Evolutionary conservation across 2,329 filamentous ascomycete genomes (phyloP).

Genomic region (Emmonsiellopsis sp.): DNA sequence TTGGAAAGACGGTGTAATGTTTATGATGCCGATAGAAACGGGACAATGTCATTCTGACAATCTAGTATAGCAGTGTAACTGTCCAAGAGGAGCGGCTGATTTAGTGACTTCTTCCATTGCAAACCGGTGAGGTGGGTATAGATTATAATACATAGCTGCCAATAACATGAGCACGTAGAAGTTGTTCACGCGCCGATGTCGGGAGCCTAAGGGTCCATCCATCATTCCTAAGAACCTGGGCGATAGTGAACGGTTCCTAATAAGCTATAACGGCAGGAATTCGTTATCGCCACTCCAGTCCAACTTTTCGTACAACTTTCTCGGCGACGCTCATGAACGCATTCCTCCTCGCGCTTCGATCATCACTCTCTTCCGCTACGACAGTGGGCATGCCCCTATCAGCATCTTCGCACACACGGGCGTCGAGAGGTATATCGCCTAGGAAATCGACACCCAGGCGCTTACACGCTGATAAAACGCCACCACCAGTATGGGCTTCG

Average conservation of each 20-base stretch:
- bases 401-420: constrained; percentile 76
- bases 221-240: too few species aligned
- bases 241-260: neutral
- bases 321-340: constrained; percentile 65
- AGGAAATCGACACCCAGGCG: constrained; percentile 69
- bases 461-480: constrained; percentile 58
- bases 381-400: constrained; percentile 84
- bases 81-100: too few species aligned
- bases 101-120: too few species aligned
- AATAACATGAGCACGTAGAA: too few species aligned
- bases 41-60: too few species aligned
- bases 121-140: too few species aligned
- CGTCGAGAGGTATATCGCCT: constrained; percentile 81
- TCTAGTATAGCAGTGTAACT: too few species aligned
- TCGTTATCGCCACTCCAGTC: constrained; percentile 28
- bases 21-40: too few species aligned
- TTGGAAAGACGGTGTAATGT: too few species aligned
- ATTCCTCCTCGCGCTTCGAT: constrained; percentile 55
- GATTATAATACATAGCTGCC: too few species aligned
- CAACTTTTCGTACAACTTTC: constrained; percentile 37
- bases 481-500: constrained; percentile 39
- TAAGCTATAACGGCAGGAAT: neutral
- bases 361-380: constrained; percentile 61
- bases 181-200: too few species aligned
- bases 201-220: too few species aligned